These are phyloP conservation scores for Stachybotrys chlorohalonatus DNA, from an alignment of 2,329 filamentous ascomycete species.

Conservation along the genomic window DNA sequence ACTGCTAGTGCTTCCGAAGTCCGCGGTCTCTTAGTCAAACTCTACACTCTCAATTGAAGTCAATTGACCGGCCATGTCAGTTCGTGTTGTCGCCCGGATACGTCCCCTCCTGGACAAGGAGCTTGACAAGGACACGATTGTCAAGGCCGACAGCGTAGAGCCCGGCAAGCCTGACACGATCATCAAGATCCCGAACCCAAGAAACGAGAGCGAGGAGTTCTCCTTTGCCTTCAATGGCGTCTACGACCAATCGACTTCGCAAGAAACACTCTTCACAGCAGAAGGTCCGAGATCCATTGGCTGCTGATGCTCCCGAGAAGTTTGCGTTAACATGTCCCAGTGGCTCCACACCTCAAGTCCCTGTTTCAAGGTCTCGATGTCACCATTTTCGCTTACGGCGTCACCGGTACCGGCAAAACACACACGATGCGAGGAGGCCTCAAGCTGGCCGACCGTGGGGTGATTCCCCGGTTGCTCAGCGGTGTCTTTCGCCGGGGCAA, in stretches of 20 bases:
- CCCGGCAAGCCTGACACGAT: conserved; percentile 54
- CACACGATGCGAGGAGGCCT: conserved; percentile 93
- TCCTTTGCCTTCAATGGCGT: conserved; percentile 93
- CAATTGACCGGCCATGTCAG: conserved; percentile 39
- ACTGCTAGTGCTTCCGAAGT: neutral
- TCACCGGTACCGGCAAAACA: conserved; percentile 89
- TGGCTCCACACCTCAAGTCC: conserved; percentile 81
- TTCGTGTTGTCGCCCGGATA: conserved; percentile 84
- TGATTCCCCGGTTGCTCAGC: conserved; percentile 79
- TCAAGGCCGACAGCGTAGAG: conserved; percentile 56
- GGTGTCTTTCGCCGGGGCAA: conserved; percentile 76
- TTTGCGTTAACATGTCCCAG: conserved; percentile 36
- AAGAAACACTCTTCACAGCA: conserved; percentile 80
- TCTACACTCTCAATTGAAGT: conserved; percentile 4
- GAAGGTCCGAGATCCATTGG: conserved; percentile 54
- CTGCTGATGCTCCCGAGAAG: conserved; percentile 1
- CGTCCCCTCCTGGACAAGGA: conserved; percentile 81
- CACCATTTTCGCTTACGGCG: conserved; percentile 87
- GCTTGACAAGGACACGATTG: conserved; percentile 78
- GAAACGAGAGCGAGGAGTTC: conserved; percentile 84
- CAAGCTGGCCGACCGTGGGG: conserved; percentile 74
- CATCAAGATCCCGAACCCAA: conserved; percentile 86
- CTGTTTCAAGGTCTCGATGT: conserved; percentile 84
- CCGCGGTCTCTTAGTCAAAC: neutral
- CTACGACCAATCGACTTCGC: conserved; percentile 70